Evolutionary conservation across 495 filamentous ascomycete species (phyloP), one percentile per base, ranked within the genome.

Genomic region (Hypoxylon crocopeplum): DNA sequence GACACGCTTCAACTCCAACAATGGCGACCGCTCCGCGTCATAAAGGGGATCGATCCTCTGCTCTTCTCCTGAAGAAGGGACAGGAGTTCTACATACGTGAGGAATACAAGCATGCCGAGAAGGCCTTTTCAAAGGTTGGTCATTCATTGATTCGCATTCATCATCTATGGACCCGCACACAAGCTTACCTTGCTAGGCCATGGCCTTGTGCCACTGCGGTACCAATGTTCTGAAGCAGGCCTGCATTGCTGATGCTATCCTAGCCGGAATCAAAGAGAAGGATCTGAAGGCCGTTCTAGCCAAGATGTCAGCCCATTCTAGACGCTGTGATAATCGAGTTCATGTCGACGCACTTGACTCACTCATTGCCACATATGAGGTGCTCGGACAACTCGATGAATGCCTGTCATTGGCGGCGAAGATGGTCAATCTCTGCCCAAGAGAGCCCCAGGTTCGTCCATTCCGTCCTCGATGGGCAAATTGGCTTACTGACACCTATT

Each of bases 401-500:
- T 39, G 36, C 8, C 37, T 64, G n/a, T 22, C 58, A 20, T 32
- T 48, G 5, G 38, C 61, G 2, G 45, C 38, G 12, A 49, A 55
- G 45, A 59, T 59, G 54, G 34, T 64, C 13, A 64, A 64, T 38
- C 55, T 64, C 27, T 54, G 38, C n/a, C 61, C 61, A 12, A 48
- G 61, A 20, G 55, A 64, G 1, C 61, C 61, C 10, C 59, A 49
- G 55, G 61, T 64, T 40, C 3, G 36, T 20, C n/a, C 7, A 8
- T 8, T 41, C 16, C 22, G 1, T 34, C 20, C 20, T 19, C 3
- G 7, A 3, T 19, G 34, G 17, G 11, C 20, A 19, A n/a, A 17
- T 24, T 17, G 10, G 38, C 4, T 20, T 45, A 32, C 38, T 58
- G 37, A 64, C 17, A 1, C 24, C 48, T 40, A 3, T 42, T 20